phyloP scores from a whole-genome alignment of 2,329 filamentous ascomycete genomes.

The Penicillium sp. region DNA sequence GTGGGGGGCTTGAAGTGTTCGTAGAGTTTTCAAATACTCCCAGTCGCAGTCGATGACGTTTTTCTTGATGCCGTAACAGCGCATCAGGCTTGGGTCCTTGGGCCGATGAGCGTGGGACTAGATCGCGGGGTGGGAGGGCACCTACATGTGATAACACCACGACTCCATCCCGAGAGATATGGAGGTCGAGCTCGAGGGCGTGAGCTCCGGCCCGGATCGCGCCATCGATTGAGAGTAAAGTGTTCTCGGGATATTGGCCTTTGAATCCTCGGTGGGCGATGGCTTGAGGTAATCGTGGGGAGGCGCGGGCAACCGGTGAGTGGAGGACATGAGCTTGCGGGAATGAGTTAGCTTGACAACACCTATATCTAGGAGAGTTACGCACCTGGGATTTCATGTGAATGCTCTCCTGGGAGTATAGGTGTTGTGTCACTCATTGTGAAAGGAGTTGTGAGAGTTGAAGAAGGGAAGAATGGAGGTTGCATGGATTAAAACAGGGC shows the following conservation, averaged over 20 bases:
- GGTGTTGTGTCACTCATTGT: slow-evolving; percentile 8
- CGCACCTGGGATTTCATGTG: slow-evolving; percentile 10
- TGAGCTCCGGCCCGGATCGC: slow-evolving; percentile 73
- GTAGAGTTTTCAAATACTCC: slow-evolving; percentile 66
- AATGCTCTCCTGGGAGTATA: not conserved
- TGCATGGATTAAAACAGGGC: not conserved
- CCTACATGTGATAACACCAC: slow-evolving; percentile 80
- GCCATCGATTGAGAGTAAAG: slow-evolving; percentile 71
- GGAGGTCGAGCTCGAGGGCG: slow-evolving; percentile 85
- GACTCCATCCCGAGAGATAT: slow-evolving; percentile 76
- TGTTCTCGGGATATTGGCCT: slow-evolving; percentile 78
- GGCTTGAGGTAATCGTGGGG: slow-evolving; percentile 30
- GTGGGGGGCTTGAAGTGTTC: slow-evolving; percentile 65
- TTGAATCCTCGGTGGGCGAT: slow-evolving; percentile 55
- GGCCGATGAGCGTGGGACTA: slow-evolving; percentile 4
- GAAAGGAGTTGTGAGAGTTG: not conserved
- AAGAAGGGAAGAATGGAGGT: slow-evolving; percentile 6
- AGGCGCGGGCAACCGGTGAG: slow-evolving; percentile 1
- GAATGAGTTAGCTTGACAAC: slow-evolving; percentile 2
- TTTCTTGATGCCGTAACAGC: slow-evolving; percentile 75
- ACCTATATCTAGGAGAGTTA: not conserved
- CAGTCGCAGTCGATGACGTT: slow-evolving; percentile 75
- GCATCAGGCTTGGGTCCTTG: slow-evolving; percentile 71
- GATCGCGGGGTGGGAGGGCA: not conserved
- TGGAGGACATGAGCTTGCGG: slow-evolving; percentile 16